Conservation (phyloP, 441 rosid species). For the Gossypium davidsonii region DNA sequence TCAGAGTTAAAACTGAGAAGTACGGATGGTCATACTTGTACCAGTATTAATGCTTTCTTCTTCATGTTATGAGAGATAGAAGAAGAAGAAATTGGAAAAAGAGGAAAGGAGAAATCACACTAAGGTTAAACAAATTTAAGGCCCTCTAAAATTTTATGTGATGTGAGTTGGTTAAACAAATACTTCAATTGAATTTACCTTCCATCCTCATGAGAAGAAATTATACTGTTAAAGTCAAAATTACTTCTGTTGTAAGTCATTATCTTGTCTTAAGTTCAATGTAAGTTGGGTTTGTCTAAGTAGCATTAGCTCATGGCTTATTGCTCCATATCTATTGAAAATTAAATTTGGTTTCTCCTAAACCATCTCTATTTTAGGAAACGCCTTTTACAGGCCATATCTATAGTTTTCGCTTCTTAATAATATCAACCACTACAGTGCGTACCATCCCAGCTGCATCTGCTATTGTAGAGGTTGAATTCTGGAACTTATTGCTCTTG, state of each 20-base stretch:
- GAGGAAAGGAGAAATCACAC: background rate
- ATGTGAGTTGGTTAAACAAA: background rate
- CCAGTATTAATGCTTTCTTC: slow-evolving; percentile 6
- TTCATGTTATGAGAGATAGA: background rate
- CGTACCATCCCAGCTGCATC: background rate
- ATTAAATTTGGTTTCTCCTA: background rate
- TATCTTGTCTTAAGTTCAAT: background rate
- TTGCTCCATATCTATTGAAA: background rate
- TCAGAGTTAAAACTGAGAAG: background rate
- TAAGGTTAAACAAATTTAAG: background rate
- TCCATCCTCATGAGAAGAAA: background rate
- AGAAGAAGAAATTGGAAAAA: background rate
- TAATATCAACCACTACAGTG: background rate
- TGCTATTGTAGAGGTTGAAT: background rate
- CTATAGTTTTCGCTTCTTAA: background rate
- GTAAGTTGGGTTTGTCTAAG: background rate
- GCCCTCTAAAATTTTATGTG: background rate
- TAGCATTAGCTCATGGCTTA: background rate
- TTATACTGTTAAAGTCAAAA: background rate
- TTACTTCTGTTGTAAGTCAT: background rate
- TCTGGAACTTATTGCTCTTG: background rate
- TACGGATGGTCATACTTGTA: background rate
- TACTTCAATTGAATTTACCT: background rate
- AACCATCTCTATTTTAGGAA: background rate
- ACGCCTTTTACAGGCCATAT: background rate